Percentiles rank a stretch among this genome's conserved stretches.
Evolutionary conservation across 139 green algal genomes (phyloP).

Genomic region (Chlorella sp.): DNA sequence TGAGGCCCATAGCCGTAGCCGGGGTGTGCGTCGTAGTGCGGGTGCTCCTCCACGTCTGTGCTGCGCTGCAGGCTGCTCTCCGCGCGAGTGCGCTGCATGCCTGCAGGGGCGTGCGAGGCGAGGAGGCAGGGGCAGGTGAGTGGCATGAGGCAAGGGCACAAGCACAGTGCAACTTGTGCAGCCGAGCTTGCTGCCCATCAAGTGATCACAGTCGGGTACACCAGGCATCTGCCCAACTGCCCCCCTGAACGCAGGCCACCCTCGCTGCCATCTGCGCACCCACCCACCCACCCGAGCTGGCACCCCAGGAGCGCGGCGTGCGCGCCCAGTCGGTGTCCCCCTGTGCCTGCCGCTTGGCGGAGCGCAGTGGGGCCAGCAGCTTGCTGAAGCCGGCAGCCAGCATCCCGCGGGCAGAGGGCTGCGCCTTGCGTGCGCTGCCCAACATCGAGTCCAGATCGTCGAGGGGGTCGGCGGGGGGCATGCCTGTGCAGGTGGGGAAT

Average conservation of each 20-base stretch:
- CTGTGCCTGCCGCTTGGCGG: neutral
- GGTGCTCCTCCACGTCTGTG: neutral
- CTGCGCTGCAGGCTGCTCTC: constrained; percentile 23
- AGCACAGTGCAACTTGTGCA: too few relatives aligned
- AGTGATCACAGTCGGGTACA: neutral
- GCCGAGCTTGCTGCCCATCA: too few relatives aligned
- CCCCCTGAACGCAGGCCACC: neutral
- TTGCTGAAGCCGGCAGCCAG: constrained; percentile 4
- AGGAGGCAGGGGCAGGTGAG: neutral
- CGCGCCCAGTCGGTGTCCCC: constrained; percentile 7
- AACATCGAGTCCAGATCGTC: constrained; percentile 23
- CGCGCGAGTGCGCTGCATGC: constrained; percentile 26
- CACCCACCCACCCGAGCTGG: neutral
- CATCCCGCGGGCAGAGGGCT: neutral
- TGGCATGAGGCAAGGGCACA: too few relatives aligned
- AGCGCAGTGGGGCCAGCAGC: constrained; percentile 30
- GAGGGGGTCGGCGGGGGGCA: neutral
- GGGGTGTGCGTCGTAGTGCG: too few relatives aligned
- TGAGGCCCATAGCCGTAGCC: too few relatives aligned
- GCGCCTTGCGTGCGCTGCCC: neutral
- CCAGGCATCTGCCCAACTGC: neutral
- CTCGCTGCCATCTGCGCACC: neutral
- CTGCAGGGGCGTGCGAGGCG: neutral
- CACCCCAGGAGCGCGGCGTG: constrained; percentile 27
- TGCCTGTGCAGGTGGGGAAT: neutral